Evolutionary conservation across 169 alveolate genomes (phyloP), one percentile per base, ranked within the genome.

Genomic region (Babesia gibsoni): DNA sequence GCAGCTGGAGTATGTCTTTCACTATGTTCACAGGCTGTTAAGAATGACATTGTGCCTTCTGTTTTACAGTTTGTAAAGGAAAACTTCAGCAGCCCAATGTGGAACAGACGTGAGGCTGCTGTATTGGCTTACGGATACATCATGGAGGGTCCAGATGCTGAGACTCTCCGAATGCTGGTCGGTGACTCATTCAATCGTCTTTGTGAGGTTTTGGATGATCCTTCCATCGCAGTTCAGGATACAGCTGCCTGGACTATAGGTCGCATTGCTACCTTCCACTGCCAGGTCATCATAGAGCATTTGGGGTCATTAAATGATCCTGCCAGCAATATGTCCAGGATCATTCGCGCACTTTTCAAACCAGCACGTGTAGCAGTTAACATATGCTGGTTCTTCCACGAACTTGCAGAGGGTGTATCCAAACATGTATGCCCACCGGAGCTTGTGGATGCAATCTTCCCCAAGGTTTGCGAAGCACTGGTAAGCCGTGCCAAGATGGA

Each of bases 241-340:
- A 93, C 96, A n/a, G 94, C 95, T 1, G 97, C 97, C 32, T 93
- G 97, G 97, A 91, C 97, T 23, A 91, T 93, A 22, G 96, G 95
- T 23, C 86, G 95, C 56, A 91, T 92, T 23, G 96, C 95, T 18
- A 89, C 89, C 35, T 91, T 84, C 77, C 97, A 93, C 80, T 89
- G 94, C 32, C 89, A 81, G 25, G 92, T 85, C 41, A 90, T 92
- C 27, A 73, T 84, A 43, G 87, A 87, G 23, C 89, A 91, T 49
- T 69, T 91, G 78, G 95, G 94, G 1, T 43, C 84, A 39, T 87
- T 88, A 54, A 82, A 77, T 20, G 82, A 83, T 74, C 54, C 73
- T 18, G 64, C 57, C 74, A 73, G 89, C 32, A 70, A 84, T 53
- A 43, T 81, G 57, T 84, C 89, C 0, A 88, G 81, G 77, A 81